phyloP scores from a whole-genome alignment of 192 early-diverging fungal species.

The Coemansia sp. region DNA sequence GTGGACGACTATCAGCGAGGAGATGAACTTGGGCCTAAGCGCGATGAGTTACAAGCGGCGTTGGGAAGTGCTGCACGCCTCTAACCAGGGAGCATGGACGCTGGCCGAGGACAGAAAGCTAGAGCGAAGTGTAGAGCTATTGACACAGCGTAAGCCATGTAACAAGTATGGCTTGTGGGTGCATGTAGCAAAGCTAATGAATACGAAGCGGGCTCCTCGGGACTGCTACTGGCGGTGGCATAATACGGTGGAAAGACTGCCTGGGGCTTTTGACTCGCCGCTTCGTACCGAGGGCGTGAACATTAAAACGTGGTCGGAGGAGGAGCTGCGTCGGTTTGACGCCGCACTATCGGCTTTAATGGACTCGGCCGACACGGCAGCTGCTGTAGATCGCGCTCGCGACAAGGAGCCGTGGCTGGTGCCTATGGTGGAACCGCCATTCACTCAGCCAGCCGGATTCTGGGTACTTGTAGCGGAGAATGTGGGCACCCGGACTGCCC shows the following conservation, averaged over 20 bases:
- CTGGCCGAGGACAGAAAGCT: conserved; percentile 13
- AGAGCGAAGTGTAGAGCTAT: background rate
- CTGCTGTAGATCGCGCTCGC: background rate
- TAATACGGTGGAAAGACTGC: background rate
- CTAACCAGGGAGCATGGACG: conserved; percentile 16
- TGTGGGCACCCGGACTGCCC: conserved; percentile 15
- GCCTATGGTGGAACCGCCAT: background rate
- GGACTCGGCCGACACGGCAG: background rate
- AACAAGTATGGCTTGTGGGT: conserved; percentile 15
- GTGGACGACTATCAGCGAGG: background rate
- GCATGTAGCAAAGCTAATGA: conserved; percentile 3
- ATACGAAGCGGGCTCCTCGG: conserved; percentile 10
- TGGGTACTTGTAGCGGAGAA: conserved; percentile 8
- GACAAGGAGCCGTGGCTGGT: conserved; percentile 20
- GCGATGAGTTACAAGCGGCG: conserved; percentile 11
- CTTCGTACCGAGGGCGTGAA: background rate
- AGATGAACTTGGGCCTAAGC: conserved; percentile 9
- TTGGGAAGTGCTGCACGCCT: conserved; percentile 4
- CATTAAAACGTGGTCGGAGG: conserved; percentile 6
- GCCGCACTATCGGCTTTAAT: background rate
- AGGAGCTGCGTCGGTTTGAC: background rate
- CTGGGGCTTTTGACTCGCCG: background rate
- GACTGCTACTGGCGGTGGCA: conserved; percentile 19
- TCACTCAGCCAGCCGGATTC: conserved; percentile 8
- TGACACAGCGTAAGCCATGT: background rate